These are phyloP conservation scores for Prosopis cineraria DNA, from an alignment of 306 rosid genomes.

Conservation along the genomic window DNA sequence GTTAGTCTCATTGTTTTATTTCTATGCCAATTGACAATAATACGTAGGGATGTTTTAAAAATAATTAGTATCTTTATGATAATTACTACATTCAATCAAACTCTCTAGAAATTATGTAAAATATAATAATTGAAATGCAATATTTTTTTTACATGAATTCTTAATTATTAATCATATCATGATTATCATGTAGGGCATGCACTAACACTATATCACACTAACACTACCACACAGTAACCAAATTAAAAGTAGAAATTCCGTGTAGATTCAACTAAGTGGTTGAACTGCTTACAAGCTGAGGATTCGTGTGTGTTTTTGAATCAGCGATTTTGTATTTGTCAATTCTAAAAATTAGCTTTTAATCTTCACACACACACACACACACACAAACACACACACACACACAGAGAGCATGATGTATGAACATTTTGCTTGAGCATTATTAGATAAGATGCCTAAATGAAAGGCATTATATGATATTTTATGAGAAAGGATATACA, in stretches of 20 bases:
- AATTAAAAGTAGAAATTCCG: neutral
- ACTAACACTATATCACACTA: neutral
- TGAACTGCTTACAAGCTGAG: neutral
- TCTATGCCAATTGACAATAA: too few species aligned
- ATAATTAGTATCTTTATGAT: too few species aligned
- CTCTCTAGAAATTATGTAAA: neutral
- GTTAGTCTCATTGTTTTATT: too few species aligned
- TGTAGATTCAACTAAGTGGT: neutral
- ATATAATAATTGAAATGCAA: neutral
- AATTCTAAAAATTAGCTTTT: neutral
- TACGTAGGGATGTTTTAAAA: too few species aligned
- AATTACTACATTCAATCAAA: neutral
- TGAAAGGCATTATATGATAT: too few species aligned
- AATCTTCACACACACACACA: neutral
- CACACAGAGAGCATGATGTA: too few species aligned
- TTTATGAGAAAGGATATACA: too few species aligned
- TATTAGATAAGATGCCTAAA: too few species aligned
- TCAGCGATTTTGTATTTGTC: neutral
- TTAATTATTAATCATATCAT: too few species aligned
- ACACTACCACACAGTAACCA: neutral
- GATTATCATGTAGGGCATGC: neutral
- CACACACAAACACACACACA: too few species aligned
- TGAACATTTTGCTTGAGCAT: too few species aligned
- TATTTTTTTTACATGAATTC: neutral
- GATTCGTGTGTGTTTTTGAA: neutral